These are phyloP conservation scores for Skeletonema potamos DNA, from an alignment of 108 stramenopile genomes.

Conservation along the genomic window DNA sequence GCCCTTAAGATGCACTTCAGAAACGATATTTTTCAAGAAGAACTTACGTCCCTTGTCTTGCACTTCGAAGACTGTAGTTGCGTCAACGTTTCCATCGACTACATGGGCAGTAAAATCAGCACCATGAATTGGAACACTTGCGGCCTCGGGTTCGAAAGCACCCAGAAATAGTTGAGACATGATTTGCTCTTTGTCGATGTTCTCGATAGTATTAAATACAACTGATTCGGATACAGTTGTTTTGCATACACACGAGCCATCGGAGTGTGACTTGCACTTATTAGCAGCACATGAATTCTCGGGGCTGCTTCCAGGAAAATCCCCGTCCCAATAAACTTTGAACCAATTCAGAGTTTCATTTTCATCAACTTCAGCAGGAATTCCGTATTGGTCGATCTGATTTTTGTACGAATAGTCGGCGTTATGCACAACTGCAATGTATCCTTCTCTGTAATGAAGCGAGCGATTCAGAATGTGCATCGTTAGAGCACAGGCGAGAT, in stretches of 20 bases:
- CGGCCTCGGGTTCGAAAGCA: slow-evolving; percentile 23
- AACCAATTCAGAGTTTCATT: slow-evolving; percentile 47
- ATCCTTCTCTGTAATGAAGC: slow-evolving; percentile 30
- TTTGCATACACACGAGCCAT: slow-evolving; percentile 54
- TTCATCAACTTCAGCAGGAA: slow-evolving; percentile 37
- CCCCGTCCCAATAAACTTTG: slow-evolving; percentile 44
- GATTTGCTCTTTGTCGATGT: slow-evolving; percentile 10
- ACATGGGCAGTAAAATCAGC: slow-evolving; percentile 31
- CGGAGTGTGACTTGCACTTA: slow-evolving; percentile 15
- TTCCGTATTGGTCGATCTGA: neutral
- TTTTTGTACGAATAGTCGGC: slow-evolving; percentile 8
- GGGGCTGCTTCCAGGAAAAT: slow-evolving; percentile 34
- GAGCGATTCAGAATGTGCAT: neutral
- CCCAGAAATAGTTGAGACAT: slow-evolving; percentile 44
- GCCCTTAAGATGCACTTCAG: slow-evolving; percentile 42
- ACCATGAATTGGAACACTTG: slow-evolving; percentile 8
- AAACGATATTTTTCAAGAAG: slow-evolving; percentile 52
- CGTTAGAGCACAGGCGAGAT: neutral
- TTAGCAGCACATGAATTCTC: slow-evolving; percentile 34
- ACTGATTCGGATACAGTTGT: slow-evolving; percentile 35
- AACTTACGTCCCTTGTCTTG: slow-evolving; percentile 39
- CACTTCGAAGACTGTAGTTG: slow-evolving; percentile 57
- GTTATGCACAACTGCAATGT: slow-evolving; percentile 56
- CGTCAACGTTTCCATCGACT: slow-evolving; percentile 24
- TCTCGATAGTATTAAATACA: slow-evolving; percentile 27